phyloP scores from a whole-genome alignment of 345 rosid genomes.

The Sonneratia caseolaris region DNA sequence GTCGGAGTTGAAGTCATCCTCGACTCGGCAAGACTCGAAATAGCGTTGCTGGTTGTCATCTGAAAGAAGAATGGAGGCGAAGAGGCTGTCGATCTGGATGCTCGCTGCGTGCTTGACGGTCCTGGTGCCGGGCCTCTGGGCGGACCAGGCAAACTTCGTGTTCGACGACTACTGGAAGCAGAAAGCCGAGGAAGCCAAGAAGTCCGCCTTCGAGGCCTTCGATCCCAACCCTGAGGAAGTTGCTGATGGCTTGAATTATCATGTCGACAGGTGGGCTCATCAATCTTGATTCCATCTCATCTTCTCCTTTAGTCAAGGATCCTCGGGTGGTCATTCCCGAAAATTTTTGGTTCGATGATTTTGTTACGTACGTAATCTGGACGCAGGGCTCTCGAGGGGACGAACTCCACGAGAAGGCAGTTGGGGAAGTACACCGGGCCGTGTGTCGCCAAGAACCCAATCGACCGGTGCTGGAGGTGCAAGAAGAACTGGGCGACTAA shows the following conservation, averaged over 20 bases:
- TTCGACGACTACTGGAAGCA: conserved; percentile 32
- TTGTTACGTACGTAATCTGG: too few species aligned
- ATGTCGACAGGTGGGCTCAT: conserved; percentile 17
- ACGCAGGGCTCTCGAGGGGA: conserved; percentile 7
- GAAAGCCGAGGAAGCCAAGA: conserved; percentile 20
- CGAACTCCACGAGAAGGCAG: conserved; percentile 24
- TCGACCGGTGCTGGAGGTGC: conserved; percentile 43
- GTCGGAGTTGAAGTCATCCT: background rate
- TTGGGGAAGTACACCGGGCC: conserved; percentile 5
- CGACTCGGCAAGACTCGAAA: background rate
- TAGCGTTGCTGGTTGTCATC: background rate
- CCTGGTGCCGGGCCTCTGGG: conserved; percentile 12
- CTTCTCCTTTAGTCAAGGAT: too few species aligned
- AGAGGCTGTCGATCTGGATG: background rate
- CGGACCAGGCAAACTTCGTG: conserved; percentile 8
- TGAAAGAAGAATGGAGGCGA: conserved; percentile 6
- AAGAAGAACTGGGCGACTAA: conserved; percentile 21
- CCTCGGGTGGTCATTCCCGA: too few species aligned
- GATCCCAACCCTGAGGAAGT: conserved; percentile 21
- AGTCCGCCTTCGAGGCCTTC: conserved; percentile 19
- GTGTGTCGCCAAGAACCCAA: conserved; percentile 32
- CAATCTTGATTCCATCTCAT: too few species aligned
- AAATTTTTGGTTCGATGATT: too few species aligned
- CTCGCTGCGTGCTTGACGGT: conserved; percentile 10
- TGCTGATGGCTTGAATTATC: conserved; percentile 12